Base-by-base conservation (phyloP, 164 flowering plant species). In the Annona squamosa region DNA sequence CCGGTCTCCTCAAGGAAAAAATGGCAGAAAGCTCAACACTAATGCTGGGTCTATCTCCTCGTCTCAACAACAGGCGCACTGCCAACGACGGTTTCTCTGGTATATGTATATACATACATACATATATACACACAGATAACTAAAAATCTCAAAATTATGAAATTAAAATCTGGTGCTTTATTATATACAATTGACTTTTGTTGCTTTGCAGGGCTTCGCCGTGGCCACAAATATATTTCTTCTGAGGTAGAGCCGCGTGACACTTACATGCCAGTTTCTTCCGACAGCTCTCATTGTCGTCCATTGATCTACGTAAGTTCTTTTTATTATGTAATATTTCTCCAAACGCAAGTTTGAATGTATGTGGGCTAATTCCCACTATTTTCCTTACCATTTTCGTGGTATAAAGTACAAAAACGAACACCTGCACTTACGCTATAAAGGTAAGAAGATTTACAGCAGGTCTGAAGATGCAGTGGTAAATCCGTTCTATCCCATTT, bases 251-350 rank as follows among this genome's bases (percentile, higher is more conserved):
- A 83, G 69, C 73, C 61, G 19, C 92, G 91, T 12, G 70, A 67
- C 46, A 76, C 80, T 12, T 83, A 83, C 71, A 83, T 62, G 69
- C 85, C 87, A 84, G 66, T 0, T 48, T 71, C 80, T 47, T 74
- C 77, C 78, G 64, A 67, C 6, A 76, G 63, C 64, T 72, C n/a
- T 74, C 65, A 68, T 72, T 26, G 46, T 26, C 68, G 71, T 68
- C 75, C 82, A 68, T 83, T 90, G 12, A 17, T 73, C 64, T 75
- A 68, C 61, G 91, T 87, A 79, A 82, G 87, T 77, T 52, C 19
- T 37, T 7, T 62, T 4, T 18, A 48, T 47, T 26, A n/a, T 43
- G 26, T 18, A 3, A 26, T 9, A 52, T 37, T 41, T 13, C 5
- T 52, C 9, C 10, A 3, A 9, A 16, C 1, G 59, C 37, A 26